Base-by-base conservation (phyloP, 2,329 filamentous ascomycete genomes). In the Colletotrichum filicis region DNA sequence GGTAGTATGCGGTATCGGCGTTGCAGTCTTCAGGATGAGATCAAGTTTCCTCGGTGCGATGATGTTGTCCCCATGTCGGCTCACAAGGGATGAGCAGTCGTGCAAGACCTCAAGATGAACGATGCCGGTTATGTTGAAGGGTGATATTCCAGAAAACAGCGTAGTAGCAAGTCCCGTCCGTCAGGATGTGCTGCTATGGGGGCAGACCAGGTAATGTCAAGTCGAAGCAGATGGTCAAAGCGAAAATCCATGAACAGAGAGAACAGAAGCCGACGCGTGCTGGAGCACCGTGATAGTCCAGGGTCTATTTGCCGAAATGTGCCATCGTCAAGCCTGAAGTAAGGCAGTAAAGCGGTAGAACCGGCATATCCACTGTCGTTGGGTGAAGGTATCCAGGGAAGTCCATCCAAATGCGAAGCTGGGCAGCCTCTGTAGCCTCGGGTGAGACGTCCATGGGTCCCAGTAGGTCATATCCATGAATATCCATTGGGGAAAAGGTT, bases 181-280 rank as follows among this genome's bases (percentile, higher is more conserved):
- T n/a, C 5, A 14, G 26, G 22, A 16, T 3, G 12, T 30, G 19
- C 28, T 53, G 60, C 16, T 53, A 28, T 63, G 35, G 30, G 30
- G 9, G 28, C 62, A 5, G 4, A 35, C 22, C 16, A 35, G 62
- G 24, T 42, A 49, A n/a, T 12, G 46, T 42, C 11, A 14, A 26
- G 42, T 16, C 57, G 22, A 68, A 37, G 57, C 32, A 56, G 28
- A 30, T 35, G 32, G 64, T 69, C 70, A 66, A 71, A 63, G 59
- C 37, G 67, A 64, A 30, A 73, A 73, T 58, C 74, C 72, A 71
- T 58, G 64, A 46, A 65, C 14, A 42, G 61, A 53, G 73, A 60
- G 74, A 73, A 70, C 28, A 72, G 37, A 55, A 52, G 46, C 14
- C 24, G 30, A 35, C 42, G 60, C 66, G 46, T n/a, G 59, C 49